Evolutionary conservation across 495 filamentous ascomycete species (phyloP), one percentile per base, ranked within the genome.

Genomic region (Lentithecium fluviatile): DNA sequence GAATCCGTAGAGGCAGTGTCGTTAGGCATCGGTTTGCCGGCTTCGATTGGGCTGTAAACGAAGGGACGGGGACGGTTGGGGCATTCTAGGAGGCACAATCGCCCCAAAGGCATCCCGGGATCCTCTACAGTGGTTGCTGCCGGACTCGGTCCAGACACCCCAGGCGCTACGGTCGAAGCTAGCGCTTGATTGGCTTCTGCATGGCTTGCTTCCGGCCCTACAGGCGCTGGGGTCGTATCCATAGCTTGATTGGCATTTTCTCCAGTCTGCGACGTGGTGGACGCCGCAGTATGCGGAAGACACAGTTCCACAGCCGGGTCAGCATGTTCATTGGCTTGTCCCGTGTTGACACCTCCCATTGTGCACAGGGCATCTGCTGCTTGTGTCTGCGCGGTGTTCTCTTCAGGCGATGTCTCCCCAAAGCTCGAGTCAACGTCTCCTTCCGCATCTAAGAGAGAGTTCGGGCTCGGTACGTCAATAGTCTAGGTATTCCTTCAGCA

Each of bases 401-500:
- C 29, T 52, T 32, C 23, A n/a, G 23, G 19, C 40, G 26, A 15
- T 36, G 26, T 52, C 49, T 52, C 49, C 15, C 24, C 49, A 19
- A 36, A 19, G 23, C 26, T 36, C 49, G 24, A 52, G 34, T 52
- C 17, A n/a, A 21, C 26, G n/a, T n/a, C n/a, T n/a, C n/a, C n/a
- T n/a, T n/a, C n/a, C n/a, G n/a, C n/a, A 19, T 34, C 24, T 52
- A 8, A 26, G 17, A 21, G 49, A 52, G 40, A 43, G 40, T 15
- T 43, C 3, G 15, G 40, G 40, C 40, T 43, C 40, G 40, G 40
- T 24, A 52, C 25, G 6, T 52, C 49, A 2, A 12, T 52, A 19
- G 49, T 36, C 49, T 52, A 52, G 20, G 34, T 25, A n/a, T n/a
- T 34, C 29, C 49, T 34, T 52, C 19, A 52, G 49, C 49, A 52